Evolutionary conservation across 164 flowering plant species (phyloP).

Genomic region (Euptelea pleiosperma): DNA sequence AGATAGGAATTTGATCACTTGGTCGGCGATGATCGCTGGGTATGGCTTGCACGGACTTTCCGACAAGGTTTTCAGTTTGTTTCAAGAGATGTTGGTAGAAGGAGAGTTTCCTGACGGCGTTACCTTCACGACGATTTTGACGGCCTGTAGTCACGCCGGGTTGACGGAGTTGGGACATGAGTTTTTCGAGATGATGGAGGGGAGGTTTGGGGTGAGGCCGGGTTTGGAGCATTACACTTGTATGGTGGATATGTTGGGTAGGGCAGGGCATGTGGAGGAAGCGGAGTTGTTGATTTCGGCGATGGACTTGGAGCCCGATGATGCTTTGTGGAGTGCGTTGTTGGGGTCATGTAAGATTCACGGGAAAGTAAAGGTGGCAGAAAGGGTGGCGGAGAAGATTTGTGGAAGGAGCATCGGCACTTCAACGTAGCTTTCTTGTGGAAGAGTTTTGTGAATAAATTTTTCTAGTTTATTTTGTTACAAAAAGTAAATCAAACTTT

Average conservation of each 20-base stretch:
- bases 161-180: slow-evolving; percentile 27
- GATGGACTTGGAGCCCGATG: slow-evolving; percentile 43
- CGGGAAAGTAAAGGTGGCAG: slow-evolving; percentile 45
- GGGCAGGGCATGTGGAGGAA: slow-evolving; percentile 43
- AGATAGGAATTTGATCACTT: slow-evolving; percentile 33
- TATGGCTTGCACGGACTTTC: slow-evolving; percentile 34
- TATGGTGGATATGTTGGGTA: slow-evolving; percentile 52
- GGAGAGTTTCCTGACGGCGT: slow-evolving; percentile 36
- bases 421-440: too few species aligned
- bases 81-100: slow-evolving; percentile 35
- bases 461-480: too few species aligned
- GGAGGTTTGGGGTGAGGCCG: slow-evolving; percentile 40
- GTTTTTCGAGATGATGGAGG: slow-evolving; percentile 40
- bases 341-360: slow-evolving; percentile 40
- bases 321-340: slow-evolving; percentile 40
- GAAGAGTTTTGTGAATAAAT: too few species aligned
- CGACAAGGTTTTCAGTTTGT: slow-evolving; percentile 35
- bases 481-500: too few species aligned
- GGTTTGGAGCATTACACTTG: slow-evolving; percentile 47
- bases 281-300: slow-evolving; percentile 33
- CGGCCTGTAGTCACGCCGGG: slow-evolving; percentile 45
- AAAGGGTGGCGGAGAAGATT: slow-evolving; percentile 33
- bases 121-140: slow-evolving; percentile 36
- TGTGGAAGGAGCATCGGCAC: slow-evolving; percentile 23
- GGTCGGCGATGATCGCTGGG: slow-evolving; percentile 48